These are phyloP conservation scores for Fusarium sublunatum DNA, from an alignment of 2,329 filamentous ascomycete genomes.

Conservation along the genomic window DNA sequence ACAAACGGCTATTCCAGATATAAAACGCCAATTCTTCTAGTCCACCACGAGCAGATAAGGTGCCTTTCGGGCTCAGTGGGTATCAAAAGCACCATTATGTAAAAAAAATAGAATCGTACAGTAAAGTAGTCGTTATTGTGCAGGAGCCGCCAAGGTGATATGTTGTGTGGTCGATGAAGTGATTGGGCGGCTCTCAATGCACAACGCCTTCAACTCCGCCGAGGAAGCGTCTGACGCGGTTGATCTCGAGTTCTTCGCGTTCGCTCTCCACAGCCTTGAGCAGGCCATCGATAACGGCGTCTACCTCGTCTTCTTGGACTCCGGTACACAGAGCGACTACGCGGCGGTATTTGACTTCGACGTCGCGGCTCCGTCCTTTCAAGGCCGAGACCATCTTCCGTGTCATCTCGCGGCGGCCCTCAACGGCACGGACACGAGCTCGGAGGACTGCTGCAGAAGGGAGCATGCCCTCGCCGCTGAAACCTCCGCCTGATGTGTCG, in stretches of 20 bases:
- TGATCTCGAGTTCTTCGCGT: slow-evolving; percentile 78
- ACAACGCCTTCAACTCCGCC: slow-evolving; percentile 77
- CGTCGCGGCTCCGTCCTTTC: slow-evolving; percentile 81
- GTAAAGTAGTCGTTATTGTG: slow-evolving; percentile 37
- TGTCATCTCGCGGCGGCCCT: slow-evolving; percentile 74
- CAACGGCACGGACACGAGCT: slow-evolving; percentile 76
- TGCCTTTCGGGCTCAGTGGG: slow-evolving; percentile 42
- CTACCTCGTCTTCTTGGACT: slow-evolving; percentile 81
- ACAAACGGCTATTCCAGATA: slow-evolving; percentile 4
- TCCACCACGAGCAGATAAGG: slow-evolving; percentile 37
- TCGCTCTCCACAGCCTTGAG: slow-evolving; percentile 93
- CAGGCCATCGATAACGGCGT: slow-evolving; percentile 81
- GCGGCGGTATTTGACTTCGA: slow-evolving; percentile 87
- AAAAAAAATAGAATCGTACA: slow-evolving; percentile 35
- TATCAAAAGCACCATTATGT: slow-evolving; percentile 44
- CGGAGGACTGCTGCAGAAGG: slow-evolving; percentile 71
- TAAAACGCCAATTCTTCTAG: slow-evolving; percentile 34
- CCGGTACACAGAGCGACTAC: slow-evolving; percentile 89
- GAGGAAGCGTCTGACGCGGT: slow-evolving; percentile 81
- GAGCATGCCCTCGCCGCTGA: slow-evolving; percentile 57
- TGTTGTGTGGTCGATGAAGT: slow-evolving; percentile 2
- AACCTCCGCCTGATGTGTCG: slow-evolving; percentile 52
- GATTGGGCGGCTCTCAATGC: slow-evolving; percentile 48
- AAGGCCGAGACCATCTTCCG: slow-evolving; percentile 75
- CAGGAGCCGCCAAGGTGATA: slow-evolving; percentile 4